phyloP scores from a whole-genome alignment of 176 grass and related monocot genomes.

The Microstegium vimineum region DNA sequence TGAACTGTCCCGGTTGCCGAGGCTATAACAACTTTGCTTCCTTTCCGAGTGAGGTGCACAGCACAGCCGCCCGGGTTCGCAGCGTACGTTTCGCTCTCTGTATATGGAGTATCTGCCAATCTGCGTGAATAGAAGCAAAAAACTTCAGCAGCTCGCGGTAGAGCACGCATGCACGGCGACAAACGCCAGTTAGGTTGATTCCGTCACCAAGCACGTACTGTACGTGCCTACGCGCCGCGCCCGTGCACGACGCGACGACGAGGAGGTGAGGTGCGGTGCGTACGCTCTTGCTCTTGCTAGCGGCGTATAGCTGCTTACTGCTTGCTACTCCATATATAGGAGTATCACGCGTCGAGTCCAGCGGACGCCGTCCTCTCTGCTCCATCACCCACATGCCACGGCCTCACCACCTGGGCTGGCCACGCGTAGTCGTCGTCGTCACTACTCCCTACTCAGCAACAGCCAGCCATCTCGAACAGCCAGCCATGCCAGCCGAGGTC shows the following conservation, averaged over 20 bases:
- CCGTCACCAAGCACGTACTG: neutral
- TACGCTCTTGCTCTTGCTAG: neutral
- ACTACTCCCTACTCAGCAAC: neutral
- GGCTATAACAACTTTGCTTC: neutral
- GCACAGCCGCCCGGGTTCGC: neutral
- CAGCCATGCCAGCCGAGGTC: constrained; percentile 21
- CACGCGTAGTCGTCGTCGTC: neutral
- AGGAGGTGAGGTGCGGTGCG: no score
- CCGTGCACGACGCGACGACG: no score
- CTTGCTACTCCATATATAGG: constrained; percentile 13
- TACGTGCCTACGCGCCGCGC: neutral
- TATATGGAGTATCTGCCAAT: no score
- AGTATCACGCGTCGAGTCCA: neutral
- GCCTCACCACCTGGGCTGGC: neutral
- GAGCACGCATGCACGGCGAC: neutral
- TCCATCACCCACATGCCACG: constrained; percentile 13
- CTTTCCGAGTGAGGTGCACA: neutral
- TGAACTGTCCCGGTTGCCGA: neutral
- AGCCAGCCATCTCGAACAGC: neutral
- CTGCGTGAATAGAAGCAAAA: neutral
- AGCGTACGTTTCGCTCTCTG: no score
- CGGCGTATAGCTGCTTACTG: neutral
- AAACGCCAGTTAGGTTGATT: neutral
- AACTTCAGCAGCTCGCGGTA: neutral
- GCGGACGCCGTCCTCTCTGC: constrained; percentile 1